These are phyloP conservation scores for Tetrahymena malaccensis DNA, from an alignment of 73 alveolate species.

Conservation along the genomic window DNA sequence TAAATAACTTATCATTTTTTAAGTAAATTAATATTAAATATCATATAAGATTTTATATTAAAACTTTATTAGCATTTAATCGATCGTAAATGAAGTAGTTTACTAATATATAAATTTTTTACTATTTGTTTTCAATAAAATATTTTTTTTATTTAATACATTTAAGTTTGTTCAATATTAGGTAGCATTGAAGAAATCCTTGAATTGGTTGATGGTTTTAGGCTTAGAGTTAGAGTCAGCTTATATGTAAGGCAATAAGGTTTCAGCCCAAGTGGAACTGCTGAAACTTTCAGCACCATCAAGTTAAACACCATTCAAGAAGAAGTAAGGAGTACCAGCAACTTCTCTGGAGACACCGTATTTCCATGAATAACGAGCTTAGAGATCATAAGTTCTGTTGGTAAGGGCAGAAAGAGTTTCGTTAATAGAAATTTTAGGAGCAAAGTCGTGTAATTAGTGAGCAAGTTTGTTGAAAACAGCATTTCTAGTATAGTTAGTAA, in stretches of 20 bases:
- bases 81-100: neutral
- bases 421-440: neutral
- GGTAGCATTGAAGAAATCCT: neutral
- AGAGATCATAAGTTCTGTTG: neutral
- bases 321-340: conserved; percentile 33
- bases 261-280: neutral
- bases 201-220: neutral
- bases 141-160: neutral
- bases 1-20: no score
- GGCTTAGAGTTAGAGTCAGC: neutral
- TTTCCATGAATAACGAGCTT: conserved; percentile 34
- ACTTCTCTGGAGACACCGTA: conserved; percentile 33
- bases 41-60: neutral
- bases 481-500: neutral
- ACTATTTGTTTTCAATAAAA: neutral
- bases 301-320: conserved; percentile 16
- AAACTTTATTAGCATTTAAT: neutral
- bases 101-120: neutral
- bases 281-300: conserved; percentile 29
- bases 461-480: neutral
- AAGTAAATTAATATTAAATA: no score
- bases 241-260: neutral
- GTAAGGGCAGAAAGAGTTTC: neutral
- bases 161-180: neutral
- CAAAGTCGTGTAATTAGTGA: neutral